Evolutionary conservation across 192 early-diverging fungal genomes (phyloP).

Genomic region (Coemansia sp.): DNA sequence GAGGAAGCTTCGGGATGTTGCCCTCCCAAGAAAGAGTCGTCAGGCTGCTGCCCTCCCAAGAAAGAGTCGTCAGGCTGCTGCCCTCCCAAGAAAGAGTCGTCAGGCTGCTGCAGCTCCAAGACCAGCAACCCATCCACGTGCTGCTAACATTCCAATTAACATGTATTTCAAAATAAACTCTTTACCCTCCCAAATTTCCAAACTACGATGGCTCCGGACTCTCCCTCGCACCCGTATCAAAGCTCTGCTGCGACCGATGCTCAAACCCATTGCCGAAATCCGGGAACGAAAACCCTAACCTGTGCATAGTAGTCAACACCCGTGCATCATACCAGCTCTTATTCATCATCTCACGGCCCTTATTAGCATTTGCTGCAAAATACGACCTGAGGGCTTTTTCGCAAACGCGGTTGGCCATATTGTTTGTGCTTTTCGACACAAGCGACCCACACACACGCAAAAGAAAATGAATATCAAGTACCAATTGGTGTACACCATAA

Average conservation of each 20-base stretch:
- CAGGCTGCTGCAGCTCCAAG: neutral
- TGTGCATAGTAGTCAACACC: constrained; percentile 40
- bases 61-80: neutral
- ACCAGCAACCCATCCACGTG: neutral
- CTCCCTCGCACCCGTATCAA: constrained; percentile 11
- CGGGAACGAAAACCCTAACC: constrained; percentile 44
- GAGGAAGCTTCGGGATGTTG: constrained; percentile 1
- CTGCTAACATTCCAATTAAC: neutral
- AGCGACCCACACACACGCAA: constrained; percentile 54
- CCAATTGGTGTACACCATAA: constrained; percentile 51
- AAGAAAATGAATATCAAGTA: constrained; percentile 56
- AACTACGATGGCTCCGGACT: too few relatives aligned
- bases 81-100: neutral
- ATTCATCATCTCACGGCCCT: constrained; percentile 41
- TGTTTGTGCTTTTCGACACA: constrained; percentile 54
- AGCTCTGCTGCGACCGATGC: constrained; percentile 55
- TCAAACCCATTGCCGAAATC: constrained; percentile 53
- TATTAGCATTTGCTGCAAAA: constrained; percentile 16
- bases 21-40: neutral
- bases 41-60: neutral
- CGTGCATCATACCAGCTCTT: constrained; percentile 52
- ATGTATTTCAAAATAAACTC: too few relatives aligned
- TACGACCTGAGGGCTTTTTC: constrained; percentile 54
- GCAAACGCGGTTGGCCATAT: constrained; percentile 56
- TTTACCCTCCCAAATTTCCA: too few relatives aligned